Evolutionary conservation across 768 basidiomycete species (phyloP).

Genomic region (Hemileccinum rubropunctum): DNA sequence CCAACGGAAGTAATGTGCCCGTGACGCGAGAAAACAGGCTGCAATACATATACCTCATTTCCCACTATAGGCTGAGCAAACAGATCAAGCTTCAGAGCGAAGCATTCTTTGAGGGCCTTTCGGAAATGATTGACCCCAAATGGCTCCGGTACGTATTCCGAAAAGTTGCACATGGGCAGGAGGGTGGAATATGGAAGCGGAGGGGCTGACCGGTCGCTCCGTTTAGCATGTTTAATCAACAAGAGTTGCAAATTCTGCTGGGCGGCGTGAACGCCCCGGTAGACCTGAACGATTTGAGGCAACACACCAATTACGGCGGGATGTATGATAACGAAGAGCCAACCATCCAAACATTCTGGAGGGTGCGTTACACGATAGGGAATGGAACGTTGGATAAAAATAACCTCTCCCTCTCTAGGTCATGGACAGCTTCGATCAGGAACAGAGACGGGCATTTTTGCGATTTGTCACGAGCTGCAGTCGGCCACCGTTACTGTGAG

Average conservation of each 20-base stretch:
- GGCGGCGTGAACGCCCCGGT: conserved; percentile 86
- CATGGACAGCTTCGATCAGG: conserved; percentile 73
- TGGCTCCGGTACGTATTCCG: conserved; percentile 63
- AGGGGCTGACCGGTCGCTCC: conserved; percentile 8
- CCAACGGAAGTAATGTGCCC: conserved; percentile 74
- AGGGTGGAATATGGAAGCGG: neutral
- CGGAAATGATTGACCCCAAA: conserved; percentile 87
- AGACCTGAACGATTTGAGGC: conserved; percentile 76
- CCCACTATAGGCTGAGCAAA: conserved; percentile 82
- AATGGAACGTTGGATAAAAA: neutral
- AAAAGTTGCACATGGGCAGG: neutral
- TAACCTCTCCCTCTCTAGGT: conserved; percentile 45
- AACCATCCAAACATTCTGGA: conserved; percentile 84
- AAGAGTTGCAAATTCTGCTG: conserved; percentile 88
- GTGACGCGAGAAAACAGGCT: conserved; percentile 89
- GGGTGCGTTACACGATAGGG: conserved; percentile 39
- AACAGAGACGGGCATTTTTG: conserved; percentile 73
- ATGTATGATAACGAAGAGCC: conserved; percentile 65
- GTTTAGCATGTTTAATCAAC: conserved; percentile 92
- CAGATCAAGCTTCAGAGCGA: conserved; percentile 85
- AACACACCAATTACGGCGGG: conserved; percentile 81
- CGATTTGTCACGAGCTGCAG: conserved; percentile 94
- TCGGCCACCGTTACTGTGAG: conserved; percentile 81
- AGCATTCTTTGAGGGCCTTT: conserved; percentile 89
- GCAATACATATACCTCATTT: conserved; percentile 86